Base-by-base conservation (phyloP, 106 monocot genomes). In the Allium fistulosum region DNA sequence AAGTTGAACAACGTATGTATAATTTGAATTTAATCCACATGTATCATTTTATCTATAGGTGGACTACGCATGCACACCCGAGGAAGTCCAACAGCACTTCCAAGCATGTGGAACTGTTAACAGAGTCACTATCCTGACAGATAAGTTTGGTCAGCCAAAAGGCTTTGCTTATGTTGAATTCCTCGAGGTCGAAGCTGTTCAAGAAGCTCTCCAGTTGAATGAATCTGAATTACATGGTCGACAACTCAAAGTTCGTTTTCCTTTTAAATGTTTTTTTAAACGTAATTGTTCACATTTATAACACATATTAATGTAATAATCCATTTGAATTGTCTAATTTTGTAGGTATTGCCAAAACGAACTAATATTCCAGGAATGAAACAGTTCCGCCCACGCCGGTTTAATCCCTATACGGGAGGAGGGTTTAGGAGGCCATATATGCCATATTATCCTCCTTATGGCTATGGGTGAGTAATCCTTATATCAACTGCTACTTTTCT, bases 191-290 rank as follows among this genome's bases (percentile, higher is more conserved):
- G 91, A 91, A 65, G 95, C 81, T 72, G 81, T 91, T 65, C 88
- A 91, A 52, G 83, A 86, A 71, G 95, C 91, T 61, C 49, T 91
- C 53, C 79, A 70, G 48, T 67, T 91, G 68, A 88, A 84, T 72
- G 95, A 96, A 76, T 96, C 95, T 61, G 88, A 88, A 53, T 59
- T 95, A 58, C 95, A 91, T 78, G 95, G 91, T 50, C 91, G 91
- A 62, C 91, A 91, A 56, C 69, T 95, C 48, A 91, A 95, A 77
- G 94, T 90, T 8, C 26, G 14, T n/a, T n/a, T 3, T n/a, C 11
- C 55, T 55, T n/a, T 55, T 12, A 55, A 2, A 12, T 14, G 1
- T 17, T 51, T 9, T 18, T 4, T 22, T 17, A 17, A 17, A 8
- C 12, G 1, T n/a, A 13, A n/a, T 7, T 16, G 9, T 51, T 51